Conservation (phyloP, 169 alveolate genomes). For the Plasmodium gonderi region DNA sequence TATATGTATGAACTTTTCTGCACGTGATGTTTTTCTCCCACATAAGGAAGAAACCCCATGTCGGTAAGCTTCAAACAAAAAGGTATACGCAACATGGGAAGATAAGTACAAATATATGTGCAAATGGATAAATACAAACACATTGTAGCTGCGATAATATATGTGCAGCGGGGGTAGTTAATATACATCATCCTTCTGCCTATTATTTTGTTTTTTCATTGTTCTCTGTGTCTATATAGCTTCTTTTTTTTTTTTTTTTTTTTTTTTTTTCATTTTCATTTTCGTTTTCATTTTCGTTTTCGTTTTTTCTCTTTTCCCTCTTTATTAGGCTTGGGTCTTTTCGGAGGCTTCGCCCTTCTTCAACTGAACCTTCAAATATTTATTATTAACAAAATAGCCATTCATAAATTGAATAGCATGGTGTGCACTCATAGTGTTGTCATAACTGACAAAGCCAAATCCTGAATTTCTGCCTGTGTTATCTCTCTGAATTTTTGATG, state of each 20-base stretch:
- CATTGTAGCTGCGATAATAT: background rate
- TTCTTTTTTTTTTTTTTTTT: too few species aligned
- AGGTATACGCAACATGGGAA: background rate
- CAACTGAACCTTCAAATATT: conserved; percentile 89
- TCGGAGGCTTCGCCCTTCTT: conserved; percentile 87
- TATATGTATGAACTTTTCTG: background rate
- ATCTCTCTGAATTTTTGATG: conserved; percentile 92
- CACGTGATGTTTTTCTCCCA: too few species aligned
- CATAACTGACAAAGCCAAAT: conserved; percentile 92
- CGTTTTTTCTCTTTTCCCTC: background rate
- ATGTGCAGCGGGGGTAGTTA: too few species aligned
- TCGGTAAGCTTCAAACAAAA: too few species aligned
- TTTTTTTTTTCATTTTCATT: background rate
- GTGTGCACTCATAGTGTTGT: conserved; percentile 89
- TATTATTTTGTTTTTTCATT: too few species aligned
- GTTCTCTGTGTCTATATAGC: too few species aligned
- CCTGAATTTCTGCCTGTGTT: conserved; percentile 88
- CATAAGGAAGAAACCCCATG: too few species aligned
- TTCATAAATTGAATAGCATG: conserved; percentile 92
- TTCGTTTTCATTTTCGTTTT: background rate
- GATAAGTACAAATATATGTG: background rate
- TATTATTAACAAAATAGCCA: conserved; percentile 90
- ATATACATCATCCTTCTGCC: too few species aligned
- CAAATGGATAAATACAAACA: conserved; percentile 7
- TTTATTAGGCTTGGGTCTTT: background rate